These are phyloP conservation scores for Albophoma yamanashiensis DNA, from an alignment of 2,329 filamentous ascomycete genomes.

Conservation along the genomic window DNA sequence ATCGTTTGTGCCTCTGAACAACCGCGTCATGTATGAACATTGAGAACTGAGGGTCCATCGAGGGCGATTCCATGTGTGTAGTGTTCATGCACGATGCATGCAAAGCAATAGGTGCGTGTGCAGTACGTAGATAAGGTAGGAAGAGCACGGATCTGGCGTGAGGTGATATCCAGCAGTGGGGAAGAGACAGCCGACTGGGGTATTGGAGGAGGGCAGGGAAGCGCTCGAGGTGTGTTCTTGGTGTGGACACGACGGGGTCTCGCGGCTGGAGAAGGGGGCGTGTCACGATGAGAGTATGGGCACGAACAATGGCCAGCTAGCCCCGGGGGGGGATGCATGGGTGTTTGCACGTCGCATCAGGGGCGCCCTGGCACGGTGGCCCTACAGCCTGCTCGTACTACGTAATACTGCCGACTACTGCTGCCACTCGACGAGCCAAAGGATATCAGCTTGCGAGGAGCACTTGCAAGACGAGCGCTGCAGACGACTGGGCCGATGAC, in stretches of 20 bases:
- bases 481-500: neutral
- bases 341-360: neutral
- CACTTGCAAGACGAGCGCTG: neutral
- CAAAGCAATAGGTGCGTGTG: conserved; percentile 1
- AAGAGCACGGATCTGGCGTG: conserved; percentile 1
- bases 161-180: conserved; percentile 3
- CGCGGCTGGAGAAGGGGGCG: conserved; percentile 1
- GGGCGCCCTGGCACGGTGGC: neutral
- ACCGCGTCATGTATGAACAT: conserved; percentile 25
- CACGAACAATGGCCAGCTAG: neutral
- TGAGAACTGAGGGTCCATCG: conserved; percentile 23
- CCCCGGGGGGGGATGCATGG: neutral
- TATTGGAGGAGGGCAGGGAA: too few relatives aligned
- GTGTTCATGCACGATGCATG: conserved; percentile 7
- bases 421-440: neutral
- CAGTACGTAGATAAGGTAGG: neutral
- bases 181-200: neutral
- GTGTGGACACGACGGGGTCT: neutral
- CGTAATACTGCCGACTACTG: neutral
- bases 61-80: conserved; percentile 11
- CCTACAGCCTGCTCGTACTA: neutral
- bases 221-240: neutral
- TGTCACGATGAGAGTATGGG: neutral
- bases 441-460: too few relatives aligned
- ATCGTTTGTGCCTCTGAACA: conserved; percentile 8